phyloP scores from a whole-genome alignment of 1,284 basidiomycete genomes.

The Pseudozyma sp. region DNA sequence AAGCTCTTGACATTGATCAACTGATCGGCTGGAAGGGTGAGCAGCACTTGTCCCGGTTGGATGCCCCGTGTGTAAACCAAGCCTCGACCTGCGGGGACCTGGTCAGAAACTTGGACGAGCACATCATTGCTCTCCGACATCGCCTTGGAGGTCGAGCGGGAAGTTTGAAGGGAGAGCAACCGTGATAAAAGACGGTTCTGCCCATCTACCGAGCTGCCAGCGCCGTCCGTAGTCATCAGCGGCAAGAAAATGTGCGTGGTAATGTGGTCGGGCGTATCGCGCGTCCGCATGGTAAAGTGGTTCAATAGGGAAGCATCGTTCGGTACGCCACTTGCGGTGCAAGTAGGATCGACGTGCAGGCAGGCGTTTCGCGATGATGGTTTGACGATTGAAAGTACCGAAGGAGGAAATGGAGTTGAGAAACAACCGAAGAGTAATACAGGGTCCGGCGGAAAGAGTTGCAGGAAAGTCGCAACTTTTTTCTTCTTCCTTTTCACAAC shows the following conservation, averaged over 20 bases:
- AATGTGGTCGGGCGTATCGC: not conserved
- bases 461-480: not conserved
- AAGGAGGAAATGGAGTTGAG: not conserved
- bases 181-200: slow-evolving; percentile 26
- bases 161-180: slow-evolving; percentile 14
- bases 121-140: not conserved
- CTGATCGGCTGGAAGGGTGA: slow-evolving; percentile 18
- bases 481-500: not conserved
- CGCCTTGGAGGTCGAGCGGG: not conserved
- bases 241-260: not conserved
- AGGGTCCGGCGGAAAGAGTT: too few relatives aligned
- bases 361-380: not conserved
- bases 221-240: not conserved
- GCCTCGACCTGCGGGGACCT: slow-evolving; percentile 45
- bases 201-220: slow-evolving; percentile 15
- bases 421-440: too few relatives aligned
- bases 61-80: slow-evolving; percentile 36
- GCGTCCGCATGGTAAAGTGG: too few relatives aligned
- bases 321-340: not conserved
- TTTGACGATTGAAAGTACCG: not conserved
- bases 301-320: not conserved
- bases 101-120: slow-evolving; percentile 26
- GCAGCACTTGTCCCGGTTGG: slow-evolving; percentile 29
- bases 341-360: not conserved
- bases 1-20: slow-evolving; percentile 43